A percentile compares a stretch with the other conserved stretches of the same genome.
Evolutionary conservation across 148 eudicot genomes (phyloP).

Genomic region (Salicornia ramosissima): DNA sequence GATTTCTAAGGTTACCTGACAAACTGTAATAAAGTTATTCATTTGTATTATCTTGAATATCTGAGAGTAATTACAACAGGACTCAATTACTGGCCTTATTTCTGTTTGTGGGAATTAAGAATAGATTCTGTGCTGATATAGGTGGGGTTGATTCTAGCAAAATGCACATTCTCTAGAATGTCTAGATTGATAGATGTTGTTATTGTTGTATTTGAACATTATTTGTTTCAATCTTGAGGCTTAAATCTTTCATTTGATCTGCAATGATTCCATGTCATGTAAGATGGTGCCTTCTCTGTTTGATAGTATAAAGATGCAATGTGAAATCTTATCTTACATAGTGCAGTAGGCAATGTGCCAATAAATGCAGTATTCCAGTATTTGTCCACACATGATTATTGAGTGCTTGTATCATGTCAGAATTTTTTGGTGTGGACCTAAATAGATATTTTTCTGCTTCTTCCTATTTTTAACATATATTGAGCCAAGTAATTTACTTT

Average conservation of each 20-base stretch:
- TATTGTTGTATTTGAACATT: neutral
- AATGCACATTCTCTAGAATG: constrained; percentile 4
- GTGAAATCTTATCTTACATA: neutral
- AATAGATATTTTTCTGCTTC: neutral
- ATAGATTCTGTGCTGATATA: constrained; percentile 15
- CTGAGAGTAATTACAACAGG: neutral
- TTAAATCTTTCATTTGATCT: neutral
- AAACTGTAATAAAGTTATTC: neutral
- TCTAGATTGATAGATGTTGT: constrained; percentile 6
- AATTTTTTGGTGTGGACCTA: neutral
- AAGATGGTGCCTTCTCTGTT: neutral
- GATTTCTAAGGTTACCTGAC: neutral
- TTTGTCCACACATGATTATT: neutral
- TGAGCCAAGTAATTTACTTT: neutral
- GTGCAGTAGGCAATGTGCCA: constrained; percentile 1
- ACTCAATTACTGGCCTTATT: neutral
- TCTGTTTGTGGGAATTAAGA: neutral
- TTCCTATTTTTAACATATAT: neutral
- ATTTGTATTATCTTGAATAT: neutral
- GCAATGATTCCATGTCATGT: neutral
- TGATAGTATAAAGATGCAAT: neutral
- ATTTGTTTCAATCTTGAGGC: neutral
- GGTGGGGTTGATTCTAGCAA: neutral
- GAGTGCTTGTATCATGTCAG: neutral
- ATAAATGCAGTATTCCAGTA: constrained; percentile 1